phyloP scores from a whole-genome alignment of 2,329 filamentous ascomycete genomes.

The Zymoseptoria ardabiliae region DNA sequence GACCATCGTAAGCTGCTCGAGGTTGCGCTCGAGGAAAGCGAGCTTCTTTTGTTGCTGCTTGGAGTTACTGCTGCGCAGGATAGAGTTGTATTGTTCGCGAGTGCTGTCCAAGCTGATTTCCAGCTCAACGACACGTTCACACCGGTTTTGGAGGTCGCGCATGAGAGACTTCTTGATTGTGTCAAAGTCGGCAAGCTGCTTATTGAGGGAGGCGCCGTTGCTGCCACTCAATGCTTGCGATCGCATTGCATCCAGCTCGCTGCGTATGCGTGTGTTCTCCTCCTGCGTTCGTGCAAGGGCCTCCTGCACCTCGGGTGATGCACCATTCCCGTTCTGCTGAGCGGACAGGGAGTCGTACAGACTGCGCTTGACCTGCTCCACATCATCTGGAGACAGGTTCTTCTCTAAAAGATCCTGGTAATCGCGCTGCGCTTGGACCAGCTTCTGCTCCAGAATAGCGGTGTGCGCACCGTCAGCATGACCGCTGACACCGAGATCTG shows the following conservation, averaged over 20 bases:
- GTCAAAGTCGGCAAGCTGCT: slow-evolving; percentile 98
- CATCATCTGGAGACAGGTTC: slow-evolving; percentile 70
- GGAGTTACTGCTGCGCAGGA: slow-evolving; percentile 92
- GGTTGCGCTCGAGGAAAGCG: slow-evolving; percentile 95
- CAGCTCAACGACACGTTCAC: slow-evolving; percentile 90
- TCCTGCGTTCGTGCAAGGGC: slow-evolving; percentile 69
- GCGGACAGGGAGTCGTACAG: slow-evolving; percentile 70
- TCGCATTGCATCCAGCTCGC: slow-evolving; percentile 73
- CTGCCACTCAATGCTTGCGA: slow-evolving; percentile 58
- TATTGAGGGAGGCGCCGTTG: slow-evolving; percentile 68
- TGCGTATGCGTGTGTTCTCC: slow-evolving; percentile 75
- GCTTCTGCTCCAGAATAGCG: slow-evolving; percentile 65
- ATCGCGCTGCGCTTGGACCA: slow-evolving; percentile 68
- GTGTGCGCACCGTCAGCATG: slow-evolving; percentile 54
- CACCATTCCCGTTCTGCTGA: slow-evolving; percentile 37
- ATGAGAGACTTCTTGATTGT: slow-evolving; percentile 99
- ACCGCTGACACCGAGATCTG: slow-evolving; percentile 69
- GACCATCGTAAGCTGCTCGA: slow-evolving; percentile 95
- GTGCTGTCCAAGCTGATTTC: slow-evolving; percentile 97
- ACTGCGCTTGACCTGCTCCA: slow-evolving; percentile 74
- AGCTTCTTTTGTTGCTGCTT: slow-evolving; percentile 99
- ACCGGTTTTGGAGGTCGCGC: slow-evolving; percentile 96
- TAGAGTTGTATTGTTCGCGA: slow-evolving; percentile 97
- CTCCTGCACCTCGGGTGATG: slow-evolving; percentile 61
- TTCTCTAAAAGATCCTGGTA: slow-evolving; percentile 76